A percentile compares a stretch with the other conserved stretches of the same genome.
Evolutionary conservation across 208 protist species (phyloP).

Genomic region (Leishmania turanica): DNA sequence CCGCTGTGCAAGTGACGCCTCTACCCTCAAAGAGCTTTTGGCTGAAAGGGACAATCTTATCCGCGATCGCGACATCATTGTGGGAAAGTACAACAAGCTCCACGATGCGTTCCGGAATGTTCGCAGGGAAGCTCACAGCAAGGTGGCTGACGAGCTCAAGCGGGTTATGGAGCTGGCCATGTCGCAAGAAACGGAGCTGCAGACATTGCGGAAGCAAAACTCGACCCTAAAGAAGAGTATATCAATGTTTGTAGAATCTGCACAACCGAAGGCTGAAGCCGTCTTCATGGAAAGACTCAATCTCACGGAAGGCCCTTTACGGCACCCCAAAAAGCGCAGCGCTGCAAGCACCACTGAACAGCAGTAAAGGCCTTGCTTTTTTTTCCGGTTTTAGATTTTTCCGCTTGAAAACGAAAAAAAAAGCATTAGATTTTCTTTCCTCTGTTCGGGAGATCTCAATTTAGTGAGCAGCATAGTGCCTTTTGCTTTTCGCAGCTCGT

Average conservation of each 20-base stretch:
- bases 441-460: neutral
- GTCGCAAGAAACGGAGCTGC: constrained; percentile 76
- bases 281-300: constrained; percentile 79
- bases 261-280: constrained; percentile 53
- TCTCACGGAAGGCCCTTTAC: constrained; percentile 74
- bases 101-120: constrained; percentile 66
- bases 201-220: constrained; percentile 74
- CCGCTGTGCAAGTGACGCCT: constrained; percentile 55
- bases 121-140: constrained; percentile 49
- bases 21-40: constrained; percentile 61
- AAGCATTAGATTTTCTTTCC: neutral
- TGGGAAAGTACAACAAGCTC: constrained; percentile 85
- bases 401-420: neutral
- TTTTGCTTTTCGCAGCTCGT: neutral
- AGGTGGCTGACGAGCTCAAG: constrained; percentile 55
- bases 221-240: constrained; percentile 74
- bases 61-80: constrained; percentile 70
- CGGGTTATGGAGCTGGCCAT: constrained; percentile 61
- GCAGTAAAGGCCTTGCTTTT: neutral
- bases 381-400: constrained; percentile 11
- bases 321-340: constrained; percentile 75
- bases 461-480: neutral
- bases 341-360: constrained; percentile 17
- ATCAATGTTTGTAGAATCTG: constrained; percentile 61
- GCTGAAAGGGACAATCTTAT: constrained; percentile 55